phyloP scores from a whole-genome alignment of 164 flowering plant species.

The Cinnamomum chago region DNA sequence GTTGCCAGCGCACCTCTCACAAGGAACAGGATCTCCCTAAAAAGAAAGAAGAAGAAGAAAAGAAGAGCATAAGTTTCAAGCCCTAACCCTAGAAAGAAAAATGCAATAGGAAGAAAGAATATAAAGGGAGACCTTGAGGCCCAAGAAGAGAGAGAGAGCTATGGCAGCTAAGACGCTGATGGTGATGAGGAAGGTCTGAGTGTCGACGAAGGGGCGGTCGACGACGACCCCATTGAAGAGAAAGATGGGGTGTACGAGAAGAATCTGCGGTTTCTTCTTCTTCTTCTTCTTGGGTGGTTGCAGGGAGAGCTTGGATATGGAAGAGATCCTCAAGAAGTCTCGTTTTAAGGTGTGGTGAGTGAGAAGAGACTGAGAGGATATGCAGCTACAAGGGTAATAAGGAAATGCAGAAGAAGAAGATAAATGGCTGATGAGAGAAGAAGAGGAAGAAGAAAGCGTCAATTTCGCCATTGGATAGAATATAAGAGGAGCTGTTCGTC shows the following conservation, averaged over 20 bases:
- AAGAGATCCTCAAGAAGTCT: not conserved
- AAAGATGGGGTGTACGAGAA: conserved; percentile 40
- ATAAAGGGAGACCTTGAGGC: conserved; percentile 54
- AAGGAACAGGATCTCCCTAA: conserved; percentile 96
- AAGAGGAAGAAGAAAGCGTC: conserved; percentile 28
- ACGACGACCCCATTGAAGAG: conserved; percentile 29
- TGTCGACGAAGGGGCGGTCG: conserved; percentile 47
- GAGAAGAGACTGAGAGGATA: conserved; percentile 5
- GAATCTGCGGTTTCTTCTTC: conserved; percentile 21
- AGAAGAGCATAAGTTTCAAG: not conserved
- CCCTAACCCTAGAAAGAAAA: not conserved
- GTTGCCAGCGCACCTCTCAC: conserved; percentile 84
- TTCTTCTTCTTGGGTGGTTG: not conserved
- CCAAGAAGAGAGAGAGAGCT: conserved; percentile 77
- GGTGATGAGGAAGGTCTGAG: conserved; percentile 66
- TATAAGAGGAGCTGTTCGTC: not conserved
- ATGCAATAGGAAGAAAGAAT: not conserved
- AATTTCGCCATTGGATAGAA: conserved; percentile 37
- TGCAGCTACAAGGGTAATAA: conserved; percentile 3
- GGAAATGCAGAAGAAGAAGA: conserved; percentile 14
- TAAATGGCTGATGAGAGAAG: conserved; percentile 25
- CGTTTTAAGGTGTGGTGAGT: conserved; percentile 6
- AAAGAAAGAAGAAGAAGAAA: conserved; percentile 6
- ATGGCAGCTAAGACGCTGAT: conserved; percentile 75
- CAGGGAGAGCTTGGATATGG: conserved; percentile 1